A percentile compares a stretch with the other conserved stretches of the same genome.
phyloP scores from a whole-genome alignment of 2,329 filamentous ascomycete genomes.

The Aspergillus oerlinghausenensis region DNA sequence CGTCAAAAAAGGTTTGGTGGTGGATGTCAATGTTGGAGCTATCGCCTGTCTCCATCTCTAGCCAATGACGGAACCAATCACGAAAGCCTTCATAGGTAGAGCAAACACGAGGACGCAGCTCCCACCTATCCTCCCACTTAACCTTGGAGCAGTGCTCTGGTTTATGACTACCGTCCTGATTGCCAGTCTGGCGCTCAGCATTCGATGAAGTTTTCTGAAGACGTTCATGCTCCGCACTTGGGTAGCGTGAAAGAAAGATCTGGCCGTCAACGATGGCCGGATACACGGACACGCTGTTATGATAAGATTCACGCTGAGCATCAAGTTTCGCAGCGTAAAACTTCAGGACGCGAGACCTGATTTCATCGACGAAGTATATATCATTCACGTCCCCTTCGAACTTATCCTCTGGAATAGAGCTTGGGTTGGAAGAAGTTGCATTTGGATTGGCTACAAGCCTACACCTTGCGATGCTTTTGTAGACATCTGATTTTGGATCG shows the following conservation, averaged over 20 bases:
- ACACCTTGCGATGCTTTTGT: conserved; percentile 10
- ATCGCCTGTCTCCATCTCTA: conserved; percentile 16
- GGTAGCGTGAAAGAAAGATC: conserved; percentile 8
- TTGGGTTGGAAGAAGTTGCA: not conserved
- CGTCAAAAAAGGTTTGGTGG: conserved; percentile 29
- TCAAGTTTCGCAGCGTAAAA: not conserved
- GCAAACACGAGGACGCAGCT: conserved; percentile 17
- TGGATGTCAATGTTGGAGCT: conserved; percentile 21
- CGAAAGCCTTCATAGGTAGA: conserved; percentile 12
- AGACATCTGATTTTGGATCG: conserved; percentile 18
- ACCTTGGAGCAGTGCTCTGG: not conserved
- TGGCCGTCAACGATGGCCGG: conserved; percentile 11
- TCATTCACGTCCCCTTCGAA: not conserved
- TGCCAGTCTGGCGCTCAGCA: not conserved
- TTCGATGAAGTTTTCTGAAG: not conserved
- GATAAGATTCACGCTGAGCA: conserved; percentile 12
- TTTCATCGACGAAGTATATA: not conserved
- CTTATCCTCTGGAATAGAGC: not conserved
- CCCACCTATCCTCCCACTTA: conserved; percentile 22
- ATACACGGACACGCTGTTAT: conserved; percentile 9
- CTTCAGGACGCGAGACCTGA: not conserved
- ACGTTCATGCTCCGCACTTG: conserved; percentile 8
- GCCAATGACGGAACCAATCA: conserved; percentile 20
- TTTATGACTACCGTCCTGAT: not conserved
- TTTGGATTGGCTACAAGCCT: conserved; percentile 1